phyloP scores from a whole-genome alignment of 208 protist genomes.

The Acanthamoeba rhysodes region DNA sequence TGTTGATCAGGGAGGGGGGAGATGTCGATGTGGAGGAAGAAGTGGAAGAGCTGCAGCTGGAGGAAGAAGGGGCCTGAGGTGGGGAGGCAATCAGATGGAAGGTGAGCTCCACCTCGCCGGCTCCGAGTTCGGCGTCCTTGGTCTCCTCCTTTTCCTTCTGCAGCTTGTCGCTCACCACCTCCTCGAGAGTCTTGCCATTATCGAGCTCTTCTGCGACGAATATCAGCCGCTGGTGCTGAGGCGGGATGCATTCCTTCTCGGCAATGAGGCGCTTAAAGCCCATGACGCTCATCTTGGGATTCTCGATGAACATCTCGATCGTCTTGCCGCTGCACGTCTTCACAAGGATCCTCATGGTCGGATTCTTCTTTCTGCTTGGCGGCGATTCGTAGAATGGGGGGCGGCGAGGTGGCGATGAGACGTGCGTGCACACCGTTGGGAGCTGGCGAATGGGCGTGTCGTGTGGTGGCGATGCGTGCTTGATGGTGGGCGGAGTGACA shows the following conservation, averaged over 20 bases:
- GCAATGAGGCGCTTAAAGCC: slow-evolving; percentile 49
- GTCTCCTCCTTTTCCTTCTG: neutral
- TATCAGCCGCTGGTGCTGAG: slow-evolving; percentile 35
- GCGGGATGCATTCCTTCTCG: slow-evolving; percentile 8
- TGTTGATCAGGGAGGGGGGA: neutral
- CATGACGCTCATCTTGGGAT: slow-evolving; percentile 28
- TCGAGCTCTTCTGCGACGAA: slow-evolving; percentile 31
- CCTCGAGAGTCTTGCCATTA: slow-evolving; percentile 11
- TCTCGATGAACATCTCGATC: slow-evolving; percentile 41
- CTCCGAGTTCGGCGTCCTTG: neutral
- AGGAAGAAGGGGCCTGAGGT: neutral
- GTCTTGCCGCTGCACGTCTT: slow-evolving; percentile 59
- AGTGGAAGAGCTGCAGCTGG: neutral
- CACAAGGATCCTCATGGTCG: slow-evolving; percentile 37
- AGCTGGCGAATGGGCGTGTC: neutral
- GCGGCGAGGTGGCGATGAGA: too few relatives aligned
- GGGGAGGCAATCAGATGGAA: slow-evolving; percentile 37
- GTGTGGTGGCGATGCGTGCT: neutral
- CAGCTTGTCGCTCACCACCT: neutral
- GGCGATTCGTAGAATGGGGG: neutral
- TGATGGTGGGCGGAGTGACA: neutral
- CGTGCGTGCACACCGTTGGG: too few relatives aligned
- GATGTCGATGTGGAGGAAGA: neutral
- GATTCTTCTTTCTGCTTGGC: neutral
- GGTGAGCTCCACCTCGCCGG: neutral